Conservation (phyloP, 2,329 filamentous ascomycete species). For the Aspergillus felis region DNA sequence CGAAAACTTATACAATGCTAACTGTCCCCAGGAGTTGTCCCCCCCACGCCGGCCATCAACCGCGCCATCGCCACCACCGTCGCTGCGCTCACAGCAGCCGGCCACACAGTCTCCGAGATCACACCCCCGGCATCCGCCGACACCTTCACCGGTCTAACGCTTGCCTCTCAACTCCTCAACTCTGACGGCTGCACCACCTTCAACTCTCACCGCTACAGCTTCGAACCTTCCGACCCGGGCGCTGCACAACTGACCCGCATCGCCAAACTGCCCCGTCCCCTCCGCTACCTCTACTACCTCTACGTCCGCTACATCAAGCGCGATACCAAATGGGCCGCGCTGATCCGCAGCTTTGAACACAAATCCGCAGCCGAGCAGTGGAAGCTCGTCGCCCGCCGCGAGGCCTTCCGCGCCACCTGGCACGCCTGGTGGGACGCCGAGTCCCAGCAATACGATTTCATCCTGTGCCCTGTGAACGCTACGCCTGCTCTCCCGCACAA, state of each 20-base stretch:
- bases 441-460: slow-evolving; percentile 68
- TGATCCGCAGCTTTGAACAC: slow-evolving; percentile 68
- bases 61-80: slow-evolving; percentile 71
- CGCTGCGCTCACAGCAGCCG: slow-evolving; percentile 63
- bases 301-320: slow-evolving; percentile 81
- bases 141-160: slow-evolving; percentile 69
- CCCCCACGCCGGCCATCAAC: slow-evolving; percentile 78
- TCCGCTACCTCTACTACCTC: slow-evolving; percentile 83
- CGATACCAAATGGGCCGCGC: slow-evolving; percentile 72
- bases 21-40: slow-evolving; percentile 60
- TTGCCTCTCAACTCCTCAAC: slow-evolving; percentile 78
- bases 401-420: slow-evolving; percentile 72
- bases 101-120: slow-evolving; percentile 69
- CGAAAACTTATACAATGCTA: slow-evolving; percentile 6
- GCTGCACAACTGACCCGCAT: slow-evolving; percentile 70
- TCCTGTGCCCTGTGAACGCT: slow-evolving; percentile 82
- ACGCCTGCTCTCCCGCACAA: slow-evolving; percentile 84
- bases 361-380: slow-evolving; percentile 77
- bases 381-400: slow-evolving; percentile 72
- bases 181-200: slow-evolving; percentile 80
- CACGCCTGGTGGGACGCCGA: slow-evolving; percentile 79
- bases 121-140: slow-evolving; percentile 68
- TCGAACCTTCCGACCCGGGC: slow-evolving; percentile 76
- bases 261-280: slow-evolving; percentile 66
- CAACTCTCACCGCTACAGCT: slow-evolving; percentile 68